Evolutionary conservation across 352 stramenopile genomes (phyloP), one percentile per base, ranked within the genome.

Genomic region (Pythium aquatile): DNA sequence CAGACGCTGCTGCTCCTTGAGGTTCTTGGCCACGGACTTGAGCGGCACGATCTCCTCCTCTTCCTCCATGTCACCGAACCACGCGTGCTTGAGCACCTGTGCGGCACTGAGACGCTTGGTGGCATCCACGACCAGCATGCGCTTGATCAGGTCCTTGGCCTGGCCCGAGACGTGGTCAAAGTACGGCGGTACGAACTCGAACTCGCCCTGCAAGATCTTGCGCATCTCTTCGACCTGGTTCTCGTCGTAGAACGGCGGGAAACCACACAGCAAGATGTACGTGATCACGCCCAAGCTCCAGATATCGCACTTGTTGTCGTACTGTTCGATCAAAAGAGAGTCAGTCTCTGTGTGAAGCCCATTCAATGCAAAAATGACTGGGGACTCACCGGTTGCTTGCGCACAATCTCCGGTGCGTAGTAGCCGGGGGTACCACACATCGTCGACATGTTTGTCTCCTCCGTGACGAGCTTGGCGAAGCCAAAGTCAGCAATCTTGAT

Each of bases 211-310:
- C 10, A 90, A 70, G 64, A 94, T 93, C 77, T 91, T 94, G 28
- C 80, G 78, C 81, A 94, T 92, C 56, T 92, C 83, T 61, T 89
- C 80, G 20, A 90, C 79, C 63, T 91, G 83, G 78, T 96, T 90
- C 56, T 97, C 91, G 66, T 97, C 88, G 75, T 98, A 98, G 75
- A 99, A 99, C 2, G 97, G 97, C 30, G 97, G 97, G 53, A 97
- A 97, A 4, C 97, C 97, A 60, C 90, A 98, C 24, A 93, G 58
- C 69, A 97, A 51, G 56, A 97, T 97, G 85, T 99, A 99, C 3
- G 96, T 73, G 76, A 99, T 99, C 39, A 99, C 95, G 13, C 97
- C 97, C 14, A 99, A 77, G 72, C 81, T 97, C 95, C 96, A 99
- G 70, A 98, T 97, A 77, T 99, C 96, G 48, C 93, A 95, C 77